phyloP scores from a whole-genome alignment of 257 asterid genomes.

The Avicennia marina region DNA sequence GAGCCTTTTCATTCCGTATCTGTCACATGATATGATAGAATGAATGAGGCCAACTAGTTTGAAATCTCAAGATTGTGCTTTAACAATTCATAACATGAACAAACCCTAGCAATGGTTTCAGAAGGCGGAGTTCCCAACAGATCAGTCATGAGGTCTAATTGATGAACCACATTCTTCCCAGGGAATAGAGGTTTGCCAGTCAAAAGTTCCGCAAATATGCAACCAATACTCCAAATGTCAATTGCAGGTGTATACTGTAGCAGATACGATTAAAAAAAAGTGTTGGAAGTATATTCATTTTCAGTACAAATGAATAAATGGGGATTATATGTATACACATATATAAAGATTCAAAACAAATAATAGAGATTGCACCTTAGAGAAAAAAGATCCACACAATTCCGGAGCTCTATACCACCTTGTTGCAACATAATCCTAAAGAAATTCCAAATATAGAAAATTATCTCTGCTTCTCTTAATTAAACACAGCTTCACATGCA shows the following conservation, averaged over 20 bases:
- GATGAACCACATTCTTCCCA: constrained; percentile 94
- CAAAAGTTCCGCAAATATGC: constrained; percentile 87
- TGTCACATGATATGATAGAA: constrained; percentile 29
- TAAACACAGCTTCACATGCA: constrained; percentile 12
- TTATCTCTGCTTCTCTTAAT: constrained; percentile 2
- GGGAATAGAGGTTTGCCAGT: constrained; percentile 94
- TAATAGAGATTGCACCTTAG: constrained; percentile 27
- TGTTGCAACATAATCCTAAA: constrained; percentile 49
- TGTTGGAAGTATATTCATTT: constrained; percentile 7
- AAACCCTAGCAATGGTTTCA: constrained; percentile 87
- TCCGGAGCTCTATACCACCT: constrained; percentile 58
- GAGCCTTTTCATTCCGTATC: constrained; percentile 96
- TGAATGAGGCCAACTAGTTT: constrained; percentile 1
- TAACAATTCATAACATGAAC: constrained; percentile 11
- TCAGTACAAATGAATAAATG: neutral
- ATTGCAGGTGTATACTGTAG: constrained; percentile 93
- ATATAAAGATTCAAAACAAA: neutral
- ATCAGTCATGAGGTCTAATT: constrained; percentile 91
- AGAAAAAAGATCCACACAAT: constrained; percentile 51
- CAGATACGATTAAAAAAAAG: constrained; percentile 8
- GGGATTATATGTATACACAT: neutral
- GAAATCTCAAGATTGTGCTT: neutral
- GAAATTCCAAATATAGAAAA: constrained; percentile 11
- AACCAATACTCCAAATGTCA: constrained; percentile 95
- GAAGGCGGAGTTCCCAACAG: constrained; percentile 81